Conservation (phyloP, 441 rosid genomes). For the Hura crepitans region DNA sequence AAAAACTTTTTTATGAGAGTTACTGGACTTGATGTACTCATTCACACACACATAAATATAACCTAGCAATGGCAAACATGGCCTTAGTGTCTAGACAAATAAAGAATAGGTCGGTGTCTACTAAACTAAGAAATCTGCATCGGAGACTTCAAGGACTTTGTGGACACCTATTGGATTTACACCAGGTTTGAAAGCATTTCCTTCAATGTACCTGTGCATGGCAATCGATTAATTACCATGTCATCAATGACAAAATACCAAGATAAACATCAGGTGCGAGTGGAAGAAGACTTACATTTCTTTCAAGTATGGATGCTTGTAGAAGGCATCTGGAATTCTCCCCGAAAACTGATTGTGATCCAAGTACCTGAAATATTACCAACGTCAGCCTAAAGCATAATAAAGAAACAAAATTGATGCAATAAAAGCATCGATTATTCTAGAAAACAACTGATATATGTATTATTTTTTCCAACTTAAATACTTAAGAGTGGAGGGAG, state of each 20-base stretch:
- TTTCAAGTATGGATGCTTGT: slow-evolving; percentile 60
- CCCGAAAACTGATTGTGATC: slow-evolving; percentile 81
- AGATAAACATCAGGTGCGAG: neutral
- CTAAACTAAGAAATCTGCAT: slow-evolving; percentile 61
- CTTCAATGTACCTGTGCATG: slow-evolving; percentile 64
- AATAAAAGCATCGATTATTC: neutral
- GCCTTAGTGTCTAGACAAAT: neutral
- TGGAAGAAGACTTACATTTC: slow-evolving; percentile 54
- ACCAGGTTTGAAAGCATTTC: slow-evolving; percentile 64
- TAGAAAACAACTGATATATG: neutral
- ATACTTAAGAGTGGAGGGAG: neutral
- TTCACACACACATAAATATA: slow-evolving; percentile 4
- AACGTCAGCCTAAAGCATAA: slow-evolving; percentile 3
- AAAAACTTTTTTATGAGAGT: neutral
- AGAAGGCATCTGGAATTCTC: slow-evolving; percentile 61
- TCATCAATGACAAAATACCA: neutral
- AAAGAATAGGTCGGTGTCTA: slow-evolving; percentile 8
- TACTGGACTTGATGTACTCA: slow-evolving; percentile 1
- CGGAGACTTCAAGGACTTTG: slow-evolving; percentile 61
- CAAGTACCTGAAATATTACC: slow-evolving; percentile 50
- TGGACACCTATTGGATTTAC: slow-evolving; percentile 65
- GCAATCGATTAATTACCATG: slow-evolving; percentile 9
- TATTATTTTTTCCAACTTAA: neutral
- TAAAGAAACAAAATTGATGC: neutral
- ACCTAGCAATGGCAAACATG: neutral